Base-by-base conservation (phyloP, 2,329 filamentous ascomycete genomes). In the Escovopsis sp. region DNA sequence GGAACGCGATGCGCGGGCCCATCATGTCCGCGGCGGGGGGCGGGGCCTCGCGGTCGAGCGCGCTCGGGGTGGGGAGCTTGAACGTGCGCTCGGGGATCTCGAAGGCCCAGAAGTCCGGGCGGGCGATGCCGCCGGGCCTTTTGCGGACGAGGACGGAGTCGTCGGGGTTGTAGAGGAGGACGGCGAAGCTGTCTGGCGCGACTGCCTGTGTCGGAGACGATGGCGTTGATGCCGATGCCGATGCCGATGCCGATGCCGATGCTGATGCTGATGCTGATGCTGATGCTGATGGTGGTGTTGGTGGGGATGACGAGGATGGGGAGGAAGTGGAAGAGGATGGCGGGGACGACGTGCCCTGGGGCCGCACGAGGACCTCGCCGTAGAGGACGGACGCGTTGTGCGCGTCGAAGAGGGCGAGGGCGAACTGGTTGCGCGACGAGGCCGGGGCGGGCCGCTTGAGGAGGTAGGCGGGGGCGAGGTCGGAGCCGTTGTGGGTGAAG, bases 111-210 rank as follows among this genome's bases (percentile, higher is more conserved):
- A 76, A 75, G 40, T 86, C 77, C 12, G 78, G 79, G 45, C 78
- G 81, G 47, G 81, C 87, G 81, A 87, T 94, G 46, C 80, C 79
- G 30, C 83, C 81, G 34, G 79, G 72, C 50, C 82, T 76, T 53
- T 79, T 74, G 51, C 73, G 78, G 31, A 96, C 73, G 1, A 68
- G 53, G 15, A 96, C 68, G 51, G 82, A 73, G 60, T 91, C 86
- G 57, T 96, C 89, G 0, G 91, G 91, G 57, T 94, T 91, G 68
- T 95, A 96, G 3, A 98, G 77, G 52, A 89, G 81, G 33, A 96
- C 72, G n/a, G 72, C 71, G 58, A 96, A 94, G 41, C 76, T 69
- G 43, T 80, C 79, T 0, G 89, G 88, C 25, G 85, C 73, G 30
- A 84, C 70, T 9, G 20, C 20, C 20, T 20, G 20, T 5, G 20